Base-by-base conservation (phyloP, 352 stramenopile genomes). In the Pythium angustatum region DNA sequence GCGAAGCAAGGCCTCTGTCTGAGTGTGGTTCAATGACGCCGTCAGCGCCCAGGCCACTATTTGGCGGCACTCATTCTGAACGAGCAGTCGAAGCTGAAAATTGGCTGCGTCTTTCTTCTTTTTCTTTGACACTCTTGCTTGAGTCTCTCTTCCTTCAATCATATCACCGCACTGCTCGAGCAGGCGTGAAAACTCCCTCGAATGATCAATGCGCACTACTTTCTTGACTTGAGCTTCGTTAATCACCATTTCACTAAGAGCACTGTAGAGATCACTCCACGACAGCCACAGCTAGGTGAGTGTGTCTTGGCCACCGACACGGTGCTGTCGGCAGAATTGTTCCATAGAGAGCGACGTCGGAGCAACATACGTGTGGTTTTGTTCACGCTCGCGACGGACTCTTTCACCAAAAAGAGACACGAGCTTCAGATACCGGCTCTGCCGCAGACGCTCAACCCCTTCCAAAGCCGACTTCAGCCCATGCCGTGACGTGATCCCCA, bases 41-140 rank as follows among this genome's bases (percentile, higher is more conserved):
- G 50, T 58, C 7, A 58, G 50, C 19, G 50, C 50, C 5, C 31
- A 21, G 9, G 30, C 30, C 30, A 58, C 33, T 12, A 58, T 58
- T 45, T 58, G 50, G 12, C 31, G 30, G 31, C 50, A 58, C 22
- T 58, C 50, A 58, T 58, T 58, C 22, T 58, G 50, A n/a, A 45
- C 50, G 3, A 58, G 21, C 2, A 58, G 33, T 6, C 44, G 31
- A 28, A 58, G 28, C 5, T 58, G 28, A 31, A 58, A 58, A 45
- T 45, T 58, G 5, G 30, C 33, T 19, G 34, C 8, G 34, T 41
- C 34, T 41, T 41, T 41, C 34, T 41, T 41, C 19, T 41, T 41
- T 15, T 41, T 41, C 34, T 41, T 41, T 10, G 34, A 41, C 12
- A 41, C 34, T 41, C 34, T 15, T 10, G 34, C 34, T 41, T 41